Conservation (phyloP, 495 filamentous ascomycete species). For the Cercophora sp. region DNA sequence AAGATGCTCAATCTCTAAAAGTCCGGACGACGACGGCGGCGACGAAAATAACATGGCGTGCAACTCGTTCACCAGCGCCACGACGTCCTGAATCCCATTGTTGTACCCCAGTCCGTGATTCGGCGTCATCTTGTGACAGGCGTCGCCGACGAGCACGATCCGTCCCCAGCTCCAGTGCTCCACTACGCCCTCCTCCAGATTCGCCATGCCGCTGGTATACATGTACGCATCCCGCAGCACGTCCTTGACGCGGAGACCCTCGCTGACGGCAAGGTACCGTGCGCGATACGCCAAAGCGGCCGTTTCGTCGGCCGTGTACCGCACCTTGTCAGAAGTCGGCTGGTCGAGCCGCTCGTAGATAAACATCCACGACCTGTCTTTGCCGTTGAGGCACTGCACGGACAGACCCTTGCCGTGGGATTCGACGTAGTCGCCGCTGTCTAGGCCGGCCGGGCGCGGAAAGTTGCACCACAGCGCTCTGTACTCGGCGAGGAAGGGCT, state of each 20-base stretch:
- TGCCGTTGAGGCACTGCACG: constrained; percentile 22
- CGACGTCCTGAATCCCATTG: constrained; percentile 39
- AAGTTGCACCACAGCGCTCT: constrained; percentile 11
- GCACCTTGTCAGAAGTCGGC: constrained; percentile 33
- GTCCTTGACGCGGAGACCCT: constrained; percentile 22
- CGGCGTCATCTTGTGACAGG: constrained; percentile 41
- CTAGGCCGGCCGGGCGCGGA: background rate
- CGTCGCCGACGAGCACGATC: constrained; percentile 41
- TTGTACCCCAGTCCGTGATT: constrained; percentile 39
- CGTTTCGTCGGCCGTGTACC: constrained; percentile 38
- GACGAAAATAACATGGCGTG: background rate
- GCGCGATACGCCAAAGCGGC: constrained; percentile 20
- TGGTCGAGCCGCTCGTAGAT: constrained; percentile 41
- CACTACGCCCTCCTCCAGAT: constrained; percentile 38
- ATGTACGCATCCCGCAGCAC: constrained; percentile 31
- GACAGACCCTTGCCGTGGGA: constrained; percentile 17
- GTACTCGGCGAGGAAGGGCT: constrained; percentile 37
- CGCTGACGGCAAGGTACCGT: constrained; percentile 28
- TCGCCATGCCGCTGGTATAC: constrained; percentile 22
- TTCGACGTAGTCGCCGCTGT: constrained; percentile 8
- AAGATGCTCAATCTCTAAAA: background rate
- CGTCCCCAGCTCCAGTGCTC: constrained; percentile 37
- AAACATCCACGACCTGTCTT: constrained; percentile 32
- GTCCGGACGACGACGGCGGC: background rate
- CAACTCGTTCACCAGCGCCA: constrained; percentile 37